Conservation (phyloP, 1,284 basidiomycete species). For the Trichosporon coremiiforme region DNA sequence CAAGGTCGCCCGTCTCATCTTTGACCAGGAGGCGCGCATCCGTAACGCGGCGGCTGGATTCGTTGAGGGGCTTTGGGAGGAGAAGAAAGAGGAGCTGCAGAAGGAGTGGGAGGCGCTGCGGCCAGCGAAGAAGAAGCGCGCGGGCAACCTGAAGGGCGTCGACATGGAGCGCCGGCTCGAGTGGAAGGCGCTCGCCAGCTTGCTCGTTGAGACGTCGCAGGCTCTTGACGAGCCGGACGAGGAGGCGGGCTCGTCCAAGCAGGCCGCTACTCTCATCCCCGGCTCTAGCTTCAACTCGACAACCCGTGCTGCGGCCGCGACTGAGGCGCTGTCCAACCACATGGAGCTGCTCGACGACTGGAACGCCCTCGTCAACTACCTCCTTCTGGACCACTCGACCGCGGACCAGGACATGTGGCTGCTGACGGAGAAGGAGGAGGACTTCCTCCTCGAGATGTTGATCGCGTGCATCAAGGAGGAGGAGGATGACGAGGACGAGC, state of each 20-base stretch:
- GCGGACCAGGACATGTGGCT: conserved; percentile 53
- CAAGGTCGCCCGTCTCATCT: conserved; percentile 76
- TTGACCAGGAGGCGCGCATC: conserved; percentile 80
- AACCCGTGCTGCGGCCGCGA: conserved; percentile 65
- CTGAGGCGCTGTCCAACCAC: conserved; percentile 86
- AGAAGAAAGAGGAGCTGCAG: conserved; percentile 65
- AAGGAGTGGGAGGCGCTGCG: conserved; percentile 44
- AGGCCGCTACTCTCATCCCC: conserved; percentile 11
- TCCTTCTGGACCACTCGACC: conserved; percentile 84
- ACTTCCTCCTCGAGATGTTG: conserved; percentile 73
- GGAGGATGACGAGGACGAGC: conserved; percentile 72
- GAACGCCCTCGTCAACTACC: conserved; percentile 76
- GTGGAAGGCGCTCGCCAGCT: conserved; percentile 58
- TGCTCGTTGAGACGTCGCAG: conserved; percentile 58
- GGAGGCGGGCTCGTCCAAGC: conserved; percentile 29
- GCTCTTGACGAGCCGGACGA: conserved; percentile 50
- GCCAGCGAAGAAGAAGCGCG: conserved; percentile 49
- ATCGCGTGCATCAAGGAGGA: conserved; percentile 66
- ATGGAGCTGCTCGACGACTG: conserved; percentile 76
- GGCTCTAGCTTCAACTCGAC: conserved; percentile 30
- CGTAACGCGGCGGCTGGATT: conserved; percentile 81
- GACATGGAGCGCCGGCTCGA: conserved; percentile 46
- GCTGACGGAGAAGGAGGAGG: conserved; percentile 55
- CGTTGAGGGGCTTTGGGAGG: conserved; percentile 78
- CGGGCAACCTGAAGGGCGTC: conserved; percentile 38